phyloP scores from a whole-genome alignment of 306 rosid species.

The Quercus parvula region DNA sequence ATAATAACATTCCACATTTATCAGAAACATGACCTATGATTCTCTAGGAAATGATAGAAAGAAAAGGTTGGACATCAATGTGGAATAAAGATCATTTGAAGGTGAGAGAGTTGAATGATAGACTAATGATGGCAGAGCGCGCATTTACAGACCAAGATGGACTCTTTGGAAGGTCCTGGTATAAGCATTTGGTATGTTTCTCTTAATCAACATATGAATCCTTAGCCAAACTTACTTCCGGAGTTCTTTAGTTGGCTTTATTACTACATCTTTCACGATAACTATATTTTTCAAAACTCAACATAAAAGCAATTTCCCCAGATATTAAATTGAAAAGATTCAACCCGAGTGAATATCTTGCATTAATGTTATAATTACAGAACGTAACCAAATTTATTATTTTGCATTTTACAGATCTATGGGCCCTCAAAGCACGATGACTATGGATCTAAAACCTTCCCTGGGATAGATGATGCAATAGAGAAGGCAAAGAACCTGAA shows the following conservation, averaged over 20 bases:
- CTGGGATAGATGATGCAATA: constrained; percentile 54
- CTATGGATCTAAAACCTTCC: constrained; percentile 59
- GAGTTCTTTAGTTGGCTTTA: not conserved
- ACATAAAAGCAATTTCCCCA: not conserved
- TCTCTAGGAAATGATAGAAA: constrained; percentile 46
- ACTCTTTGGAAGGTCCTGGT: constrained; percentile 61
- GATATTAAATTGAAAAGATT: not conserved
- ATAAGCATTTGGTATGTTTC: constrained; percentile 68
- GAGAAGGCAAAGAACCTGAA: constrained; percentile 35
- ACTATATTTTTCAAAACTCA: not conserved
- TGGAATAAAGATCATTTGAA: constrained; percentile 40
- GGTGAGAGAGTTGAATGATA: constrained; percentile 67
- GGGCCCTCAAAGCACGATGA: constrained; percentile 60
- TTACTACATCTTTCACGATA: not conserved
- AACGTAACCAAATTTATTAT: not conserved
- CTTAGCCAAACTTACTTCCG: not conserved
- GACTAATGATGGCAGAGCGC: constrained; percentile 70
- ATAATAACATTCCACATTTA: not conserved
- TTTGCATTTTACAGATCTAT: constrained; percentile 43
- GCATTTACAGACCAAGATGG: constrained; percentile 71
- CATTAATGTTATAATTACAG: not conserved
- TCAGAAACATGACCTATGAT: not conserved
- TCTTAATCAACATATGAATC: not conserved
- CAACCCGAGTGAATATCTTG: not conserved
- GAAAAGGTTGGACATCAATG: constrained; percentile 35